Evolutionary conservation across 352 stramenopile species (phyloP), one percentile per base, ranked within the genome.

Genomic region (Phytophthora agathidicida): DNA sequence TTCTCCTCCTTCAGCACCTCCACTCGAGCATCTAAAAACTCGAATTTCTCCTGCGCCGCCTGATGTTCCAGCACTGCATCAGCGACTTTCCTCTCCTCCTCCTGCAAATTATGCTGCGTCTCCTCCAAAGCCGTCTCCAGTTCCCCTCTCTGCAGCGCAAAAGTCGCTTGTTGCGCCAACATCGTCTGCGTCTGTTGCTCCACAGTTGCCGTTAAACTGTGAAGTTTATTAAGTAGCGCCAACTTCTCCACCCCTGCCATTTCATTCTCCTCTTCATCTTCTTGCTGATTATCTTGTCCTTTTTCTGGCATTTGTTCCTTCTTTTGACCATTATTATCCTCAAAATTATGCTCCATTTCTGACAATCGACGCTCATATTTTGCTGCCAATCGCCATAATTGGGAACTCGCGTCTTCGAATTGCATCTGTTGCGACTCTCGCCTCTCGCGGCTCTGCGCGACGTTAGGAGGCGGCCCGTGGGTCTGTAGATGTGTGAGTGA

Each of bases 351-450:
- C 23, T 68, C 50, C 53, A 65, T 46, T 56, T 60, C 23, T n/a
- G 26, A 11, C 19, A 71, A 14, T 51, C 20, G 32, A 31, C 16
- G 30, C 14, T 72, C 50, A 24, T 58, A 68, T 19, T 48, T 22
- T 20, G 37, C 13, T 7, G 37, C 45, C 22, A 65, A 1, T 20
- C 50, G 56, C 50, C 22, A 65, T 42, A 68, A 60, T 48, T 68
- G 57, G 8, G 44, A 36, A 33, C 28, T 42, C 5, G 13, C 13
- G 33, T 74, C 65, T 49, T 81, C 72, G 4, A 59, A 43, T 23
- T 75, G 60, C 54, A 73, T 73, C 16, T 47, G 45, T 30, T 68
- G 68, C 45, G 48, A 61, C 55, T 66, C 62, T 0, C 46, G 47
- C 26, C 26, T 67, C 52, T 54, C 33, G 7, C 55, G 60, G 5